Evolutionary conservation across 305 asterid species (phyloP), one percentile per base, ranked within the genome.

Genomic region (Petunia hybrid): DNA sequence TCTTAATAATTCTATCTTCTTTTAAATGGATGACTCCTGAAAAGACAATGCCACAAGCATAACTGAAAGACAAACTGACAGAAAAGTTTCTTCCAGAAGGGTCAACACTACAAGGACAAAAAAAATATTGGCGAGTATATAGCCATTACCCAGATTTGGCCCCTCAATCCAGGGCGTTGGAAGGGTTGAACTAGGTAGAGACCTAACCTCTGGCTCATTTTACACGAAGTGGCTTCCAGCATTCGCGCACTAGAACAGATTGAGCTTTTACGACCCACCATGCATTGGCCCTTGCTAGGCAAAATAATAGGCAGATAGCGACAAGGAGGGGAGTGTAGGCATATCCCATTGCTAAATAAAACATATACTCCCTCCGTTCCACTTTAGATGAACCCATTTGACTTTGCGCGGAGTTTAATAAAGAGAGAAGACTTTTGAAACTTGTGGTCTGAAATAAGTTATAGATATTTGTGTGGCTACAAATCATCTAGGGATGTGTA

Each of bases 221-320:
- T 51, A 80, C 86, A 46, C 82, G 65, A 66, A 84, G 85, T 75
- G 83, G 81, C 79, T 80, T 66, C 67, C 56, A n/a, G 55, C 78
- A 83, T 63, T 74, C 75, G 41, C 56, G 46, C 76, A 68, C 83
- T 64, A 57, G 83, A 73, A 80, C 81, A 66, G 81, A 57, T 80
- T 66, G 81, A 80, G 79, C 69, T 55, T 83, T 67, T 53, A 80
- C 78, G 65, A 80, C 70, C 60, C 60, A 80, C 60, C 83, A 60
- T 65, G 80, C 42, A 65, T 56, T 42, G 71, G 78, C 63, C 78
- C 16, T 83, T 74, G 41, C 42, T 35, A 80, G 68, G 61, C 3
- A 82, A 76, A 69, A 75, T 46, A 76, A 57, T 62, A 76, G 51
- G 69, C 60, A 56, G 46, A 43, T 12, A 56, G 62, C 5, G 56